phyloP scores from a whole-genome alignment of 208 protist species.

The Leishmania tropica region DNA sequence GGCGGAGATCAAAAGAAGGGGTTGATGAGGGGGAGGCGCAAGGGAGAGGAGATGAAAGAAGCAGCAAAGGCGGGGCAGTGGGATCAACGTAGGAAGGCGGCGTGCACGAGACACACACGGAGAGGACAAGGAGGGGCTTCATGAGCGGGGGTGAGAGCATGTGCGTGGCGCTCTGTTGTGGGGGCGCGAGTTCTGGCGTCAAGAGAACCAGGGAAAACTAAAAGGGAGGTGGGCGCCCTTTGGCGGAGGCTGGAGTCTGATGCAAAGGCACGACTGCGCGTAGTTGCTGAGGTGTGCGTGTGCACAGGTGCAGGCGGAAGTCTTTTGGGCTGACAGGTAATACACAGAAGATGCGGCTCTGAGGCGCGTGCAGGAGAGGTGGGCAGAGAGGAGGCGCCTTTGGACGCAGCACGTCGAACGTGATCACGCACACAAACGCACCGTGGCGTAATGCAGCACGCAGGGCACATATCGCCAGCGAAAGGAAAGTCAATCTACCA shows the following conservation, averaged over 20 bases:
- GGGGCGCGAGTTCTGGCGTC: not conserved
- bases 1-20: not conserved
- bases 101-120: not conserved
- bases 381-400: not conserved
- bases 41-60: not conserved
- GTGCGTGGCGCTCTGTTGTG: not conserved
- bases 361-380: not conserved
- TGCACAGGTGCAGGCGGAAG: not conserved
- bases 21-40: not conserved
- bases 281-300: not conserved
- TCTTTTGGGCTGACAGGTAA: not conserved
- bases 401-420: not conserved
- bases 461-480: not conserved
- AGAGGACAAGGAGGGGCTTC: not conserved
- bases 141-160: not conserved
- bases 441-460: not conserved
- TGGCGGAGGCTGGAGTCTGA: not conserved
- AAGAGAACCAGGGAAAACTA: not conserved
- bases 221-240: not conserved
- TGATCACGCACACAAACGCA: not conserved
- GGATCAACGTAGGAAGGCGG: not conserved
- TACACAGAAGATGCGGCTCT: not conserved
- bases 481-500: not conserved
- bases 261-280: not conserved
- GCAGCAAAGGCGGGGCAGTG: not conserved